phyloP scores from a whole-genome alignment of 1,284 basidiomycete species.

The Rhodotorula sp. region DNA sequence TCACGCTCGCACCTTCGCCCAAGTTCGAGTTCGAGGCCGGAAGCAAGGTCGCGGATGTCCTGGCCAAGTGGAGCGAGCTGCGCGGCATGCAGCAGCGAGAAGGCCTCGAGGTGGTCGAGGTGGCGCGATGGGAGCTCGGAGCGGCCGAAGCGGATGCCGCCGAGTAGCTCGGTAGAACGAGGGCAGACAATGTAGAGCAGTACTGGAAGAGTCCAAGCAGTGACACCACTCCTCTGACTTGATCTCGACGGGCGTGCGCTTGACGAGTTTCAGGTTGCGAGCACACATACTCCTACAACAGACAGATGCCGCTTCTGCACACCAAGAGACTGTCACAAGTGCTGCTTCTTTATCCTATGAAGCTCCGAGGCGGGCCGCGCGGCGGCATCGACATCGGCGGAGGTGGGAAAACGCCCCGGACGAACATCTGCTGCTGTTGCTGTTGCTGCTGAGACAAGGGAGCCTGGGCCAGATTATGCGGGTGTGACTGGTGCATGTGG shows the following conservation, averaged over 20 bases:
- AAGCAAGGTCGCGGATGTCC: conserved; percentile 61
- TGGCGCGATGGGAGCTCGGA: conserved; percentile 51
- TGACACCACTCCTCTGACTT: not conserved
- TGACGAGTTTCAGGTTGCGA: not conserved
- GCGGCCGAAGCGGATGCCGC: conserved; percentile 37
- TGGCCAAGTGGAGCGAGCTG: conserved; percentile 66
- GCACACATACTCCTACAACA: not conserved
- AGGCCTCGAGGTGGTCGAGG: conserved; percentile 49
- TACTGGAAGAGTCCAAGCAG: not conserved
- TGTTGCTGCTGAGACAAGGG: not conserved
- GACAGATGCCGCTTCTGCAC: not conserved
- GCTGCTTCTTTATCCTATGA: conserved; percentile 9
- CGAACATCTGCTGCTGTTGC: conserved; percentile 4
- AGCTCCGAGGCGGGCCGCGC: not conserved
- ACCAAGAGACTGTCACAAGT: not conserved
- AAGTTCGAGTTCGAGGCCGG: conserved; percentile 52
- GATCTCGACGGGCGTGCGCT: not conserved
- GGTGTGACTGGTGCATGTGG: not conserved
- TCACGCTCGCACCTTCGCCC: conserved; percentile 58
- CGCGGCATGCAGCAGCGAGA: conserved; percentile 54
- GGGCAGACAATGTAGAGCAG: not conserved
- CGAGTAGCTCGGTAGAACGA: not conserved
- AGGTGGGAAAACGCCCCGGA: conserved; percentile 8
- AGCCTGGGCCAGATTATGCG: not conserved
- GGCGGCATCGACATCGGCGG: conserved; percentile 10